phyloP scores from a whole-genome alignment of 441 rosid genomes.

The Eutrema salsugineum region DNA sequence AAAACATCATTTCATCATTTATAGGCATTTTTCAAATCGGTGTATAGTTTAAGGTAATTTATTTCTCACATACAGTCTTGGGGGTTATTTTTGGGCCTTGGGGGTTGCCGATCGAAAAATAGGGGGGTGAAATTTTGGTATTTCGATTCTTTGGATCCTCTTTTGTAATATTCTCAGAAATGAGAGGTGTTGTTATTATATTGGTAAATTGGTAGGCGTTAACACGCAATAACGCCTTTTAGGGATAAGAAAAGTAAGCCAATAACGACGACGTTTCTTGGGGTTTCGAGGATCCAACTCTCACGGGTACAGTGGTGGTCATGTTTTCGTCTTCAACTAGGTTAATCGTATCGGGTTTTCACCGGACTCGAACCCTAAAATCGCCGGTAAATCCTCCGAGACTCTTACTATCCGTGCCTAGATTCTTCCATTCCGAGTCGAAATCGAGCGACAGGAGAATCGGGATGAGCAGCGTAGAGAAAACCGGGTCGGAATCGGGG shows the following conservation, averaged over 20 bases:
- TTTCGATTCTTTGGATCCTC: background rate
- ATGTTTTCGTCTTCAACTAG: slow-evolving; percentile 30
- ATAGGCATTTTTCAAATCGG: no score
- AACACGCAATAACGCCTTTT: background rate
- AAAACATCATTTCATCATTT: no score
- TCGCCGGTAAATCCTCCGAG: slow-evolving; percentile 3
- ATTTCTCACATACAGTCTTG: no score
- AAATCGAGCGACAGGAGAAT: background rate
- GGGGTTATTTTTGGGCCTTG: no score
- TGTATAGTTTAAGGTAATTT: no score
- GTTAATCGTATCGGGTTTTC: slow-evolving; percentile 13
- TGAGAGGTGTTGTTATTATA: background rate
- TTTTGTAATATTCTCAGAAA: background rate
- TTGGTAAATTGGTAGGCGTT: background rate
- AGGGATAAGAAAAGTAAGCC: background rate
- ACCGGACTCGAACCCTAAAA: slow-evolving; percentile 16
- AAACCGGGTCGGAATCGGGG: slow-evolving; percentile 21
- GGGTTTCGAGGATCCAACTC: background rate
- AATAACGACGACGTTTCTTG: background rate
- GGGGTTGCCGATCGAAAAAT: background rate
- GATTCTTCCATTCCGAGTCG: background rate
- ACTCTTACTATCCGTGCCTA: background rate
- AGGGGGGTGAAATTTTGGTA: background rate
- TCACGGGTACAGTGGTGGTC: background rate
- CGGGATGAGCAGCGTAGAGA: slow-evolving; percentile 25